Conservation (phyloP, 352 stramenopile genomes). For the Globisporangium orthogonon region DNA sequence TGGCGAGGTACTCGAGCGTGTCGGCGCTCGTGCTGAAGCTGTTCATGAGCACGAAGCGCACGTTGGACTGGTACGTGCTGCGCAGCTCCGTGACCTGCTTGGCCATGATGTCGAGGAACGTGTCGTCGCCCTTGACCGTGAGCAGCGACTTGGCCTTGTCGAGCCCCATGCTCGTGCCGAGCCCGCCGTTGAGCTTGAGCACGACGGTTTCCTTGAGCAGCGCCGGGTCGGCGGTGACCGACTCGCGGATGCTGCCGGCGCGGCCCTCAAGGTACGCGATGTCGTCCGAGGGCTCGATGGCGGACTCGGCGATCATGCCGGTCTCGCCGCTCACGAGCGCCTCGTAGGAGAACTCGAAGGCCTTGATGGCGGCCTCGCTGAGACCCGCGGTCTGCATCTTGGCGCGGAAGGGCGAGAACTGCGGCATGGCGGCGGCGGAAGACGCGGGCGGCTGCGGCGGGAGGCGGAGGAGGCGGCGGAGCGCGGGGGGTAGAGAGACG, state of each 20-base stretch:
- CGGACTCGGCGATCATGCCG: constrained; percentile 95
- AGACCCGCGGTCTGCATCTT: constrained; percentile 97
- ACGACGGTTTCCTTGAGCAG: constrained; percentile 85
- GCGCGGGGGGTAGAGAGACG: constrained; percentile 1
- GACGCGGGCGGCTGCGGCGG: constrained; percentile 2
- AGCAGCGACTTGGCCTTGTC: constrained; percentile 95
- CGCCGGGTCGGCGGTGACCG: constrained; percentile 50
- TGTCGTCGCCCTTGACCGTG: constrained; percentile 94
- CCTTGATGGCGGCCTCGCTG: constrained; percentile 93
- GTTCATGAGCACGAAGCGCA: constrained; percentile 90
- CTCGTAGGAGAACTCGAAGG: constrained; percentile 97
- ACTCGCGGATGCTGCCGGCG: constrained; percentile 67
- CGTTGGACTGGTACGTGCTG: constrained; percentile 89
- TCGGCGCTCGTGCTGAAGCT: constrained; percentile 83
- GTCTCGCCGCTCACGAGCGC: constrained; percentile 92
- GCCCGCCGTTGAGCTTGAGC: constrained; percentile 83
- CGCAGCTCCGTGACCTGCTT: constrained; percentile 94
- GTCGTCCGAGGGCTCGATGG: constrained; percentile 85
- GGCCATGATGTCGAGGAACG: constrained; percentile 87
- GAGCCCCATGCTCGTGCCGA: constrained; percentile 88
- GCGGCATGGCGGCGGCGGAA: constrained; percentile 25
- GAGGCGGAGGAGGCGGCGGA: constrained; percentile 9
- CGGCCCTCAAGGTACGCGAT: constrained; percentile 81
- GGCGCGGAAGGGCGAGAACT: constrained; percentile 80
- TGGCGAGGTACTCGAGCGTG: constrained; percentile 82